A percentile compares a stretch with the other conserved stretches of the same genome.
Conservation (phyloP, 2,329 filamentous ascomycete genomes). For the Basipetospora sp. region DNA sequence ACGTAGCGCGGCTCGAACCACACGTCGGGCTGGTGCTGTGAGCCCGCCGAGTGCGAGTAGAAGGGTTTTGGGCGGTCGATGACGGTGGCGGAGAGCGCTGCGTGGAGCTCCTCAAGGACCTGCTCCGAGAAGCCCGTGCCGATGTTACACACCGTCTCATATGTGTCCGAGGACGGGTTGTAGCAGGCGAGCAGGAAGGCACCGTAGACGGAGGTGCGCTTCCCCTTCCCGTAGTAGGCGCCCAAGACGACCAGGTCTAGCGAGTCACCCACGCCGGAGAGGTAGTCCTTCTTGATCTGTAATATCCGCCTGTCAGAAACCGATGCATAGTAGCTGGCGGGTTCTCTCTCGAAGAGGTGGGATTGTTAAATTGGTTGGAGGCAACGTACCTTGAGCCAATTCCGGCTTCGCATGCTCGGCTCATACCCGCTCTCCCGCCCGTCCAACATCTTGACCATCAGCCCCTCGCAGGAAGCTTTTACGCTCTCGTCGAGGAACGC, state of each 20-base stretch:
- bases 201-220: constrained; percentile 88
- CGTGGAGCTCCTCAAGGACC: constrained; percentile 76
- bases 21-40: constrained; percentile 90
- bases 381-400: constrained; percentile 83
- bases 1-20: constrained; percentile 94
- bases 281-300: constrained; percentile 94
- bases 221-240: constrained; percentile 86
- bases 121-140: constrained; percentile 92
- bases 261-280: constrained; percentile 83
- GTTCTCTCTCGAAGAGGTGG: no score
- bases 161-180: constrained; percentile 63
- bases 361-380: no score
- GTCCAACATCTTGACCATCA: constrained; percentile 99
- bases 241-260: constrained; percentile 91
- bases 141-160: constrained; percentile 96
- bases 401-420: constrained; percentile 86
- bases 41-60: constrained; percentile 69
- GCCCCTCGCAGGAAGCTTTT: constrained; percentile 86
- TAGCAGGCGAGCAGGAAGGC: constrained; percentile 92
- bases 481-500: constrained; percentile 83
- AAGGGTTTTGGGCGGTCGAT: constrained; percentile 91
- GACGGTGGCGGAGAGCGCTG: constrained; percentile 56
- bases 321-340: no score
- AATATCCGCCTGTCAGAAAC: no score
- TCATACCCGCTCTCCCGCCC: constrained; percentile 87